Evolutionary conservation across 2,329 filamentous ascomycete genomes (phyloP).

Genomic region (Xylariales sp.): DNA sequence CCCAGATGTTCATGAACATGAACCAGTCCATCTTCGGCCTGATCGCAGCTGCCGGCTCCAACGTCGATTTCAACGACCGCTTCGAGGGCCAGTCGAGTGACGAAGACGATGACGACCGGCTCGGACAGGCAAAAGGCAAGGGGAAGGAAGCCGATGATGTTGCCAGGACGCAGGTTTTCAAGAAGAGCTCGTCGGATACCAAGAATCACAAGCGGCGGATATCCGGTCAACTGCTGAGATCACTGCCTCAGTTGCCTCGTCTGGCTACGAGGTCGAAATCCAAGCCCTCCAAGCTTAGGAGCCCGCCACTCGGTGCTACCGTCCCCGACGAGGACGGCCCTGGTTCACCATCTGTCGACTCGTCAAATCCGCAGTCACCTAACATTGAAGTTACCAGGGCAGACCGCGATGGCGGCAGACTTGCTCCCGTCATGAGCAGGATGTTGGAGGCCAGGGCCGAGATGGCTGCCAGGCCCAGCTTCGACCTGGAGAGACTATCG

Average conservation of each 20-base stretch:
- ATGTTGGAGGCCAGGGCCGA: conserved; percentile 70
- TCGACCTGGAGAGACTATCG: conserved; percentile 45
- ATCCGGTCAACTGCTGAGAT: conserved; percentile 62
- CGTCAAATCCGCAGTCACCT: conserved; percentile 15
- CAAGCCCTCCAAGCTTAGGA: conserved; percentile 36
- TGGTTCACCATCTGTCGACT: conserved; percentile 10
- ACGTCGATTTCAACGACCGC: conserved; percentile 73
- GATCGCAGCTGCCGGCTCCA: conserved; percentile 81
- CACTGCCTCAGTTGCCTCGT: conserved; percentile 55
- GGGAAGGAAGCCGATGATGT: conserved; percentile 21
- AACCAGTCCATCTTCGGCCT: conserved; percentile 93
- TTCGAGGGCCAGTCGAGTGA: conserved; percentile 79
- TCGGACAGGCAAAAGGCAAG: conserved; percentile 9
- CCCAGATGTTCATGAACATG: conserved; percentile 64
- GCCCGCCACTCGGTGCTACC: conserved; percentile 23
- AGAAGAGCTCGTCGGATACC: conserved; percentile 28
- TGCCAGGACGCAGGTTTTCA: conserved; percentile 27
- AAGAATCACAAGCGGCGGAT: conserved; percentile 52
- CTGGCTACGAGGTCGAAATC: conserved; percentile 35
- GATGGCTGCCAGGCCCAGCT: conserved; percentile 54
- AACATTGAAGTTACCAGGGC: conserved; percentile 23
- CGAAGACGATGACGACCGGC: conserved; percentile 57
- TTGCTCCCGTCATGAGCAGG: conserved; percentile 69
- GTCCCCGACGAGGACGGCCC: conserved; percentile 16
- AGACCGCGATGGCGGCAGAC: conserved; percentile 36